Percentiles rank a stretch among this genome's conserved stretches.
Evolutionary conservation across 2,329 filamentous ascomycete species (phyloP).

Genomic region (Aureobasidium lini): DNA sequence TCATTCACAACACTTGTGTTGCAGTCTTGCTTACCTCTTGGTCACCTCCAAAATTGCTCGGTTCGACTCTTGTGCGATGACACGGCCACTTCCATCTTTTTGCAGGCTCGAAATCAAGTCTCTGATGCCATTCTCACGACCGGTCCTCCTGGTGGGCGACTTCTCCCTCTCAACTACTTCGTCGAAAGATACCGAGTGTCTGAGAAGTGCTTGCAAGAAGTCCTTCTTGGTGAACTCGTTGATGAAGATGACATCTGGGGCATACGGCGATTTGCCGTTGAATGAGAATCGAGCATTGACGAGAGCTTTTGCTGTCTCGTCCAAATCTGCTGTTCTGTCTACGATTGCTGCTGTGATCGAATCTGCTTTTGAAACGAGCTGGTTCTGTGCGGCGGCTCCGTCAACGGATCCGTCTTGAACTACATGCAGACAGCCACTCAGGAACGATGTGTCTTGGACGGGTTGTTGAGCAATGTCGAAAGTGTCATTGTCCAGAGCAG

Average conservation of each 20-base stretch:
- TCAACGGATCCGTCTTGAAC: constrained; percentile 26
- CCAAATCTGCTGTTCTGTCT: constrained; percentile 51
- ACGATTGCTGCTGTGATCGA: constrained; percentile 48
- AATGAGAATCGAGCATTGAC: constrained; percentile 49
- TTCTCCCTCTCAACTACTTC: constrained; percentile 14
- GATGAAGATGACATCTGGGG: constrained; percentile 56
- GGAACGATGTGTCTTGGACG: constrained; percentile 22
- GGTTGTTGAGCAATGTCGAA: constrained; percentile 37
- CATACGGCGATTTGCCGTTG: constrained; percentile 51
- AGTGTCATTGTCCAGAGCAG: constrained; percentile 41
- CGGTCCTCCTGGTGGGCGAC: constrained; percentile 5
- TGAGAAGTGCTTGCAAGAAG: constrained; percentile 45
- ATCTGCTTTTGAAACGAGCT: constrained; percentile 29
- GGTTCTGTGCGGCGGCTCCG: constrained; percentile 19
- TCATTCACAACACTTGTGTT: background rate
- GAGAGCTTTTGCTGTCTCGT: constrained; percentile 46
- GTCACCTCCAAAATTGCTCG: constrained; percentile 22
- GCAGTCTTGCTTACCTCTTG: constrained; percentile 11
- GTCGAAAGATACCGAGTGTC: constrained; percentile 29
- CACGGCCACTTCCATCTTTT: constrained; percentile 14
- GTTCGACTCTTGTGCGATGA: constrained; percentile 20
- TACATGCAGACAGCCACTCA: constrained; percentile 25
- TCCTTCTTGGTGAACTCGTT: constrained; percentile 53
- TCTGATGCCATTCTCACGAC: constrained; percentile 6
- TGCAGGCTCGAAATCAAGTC: constrained; percentile 12